These are phyloP conservation scores for Diplodia seriata DNA, from an alignment of 2,329 filamentous ascomycete species.

Conservation along the genomic window DNA sequence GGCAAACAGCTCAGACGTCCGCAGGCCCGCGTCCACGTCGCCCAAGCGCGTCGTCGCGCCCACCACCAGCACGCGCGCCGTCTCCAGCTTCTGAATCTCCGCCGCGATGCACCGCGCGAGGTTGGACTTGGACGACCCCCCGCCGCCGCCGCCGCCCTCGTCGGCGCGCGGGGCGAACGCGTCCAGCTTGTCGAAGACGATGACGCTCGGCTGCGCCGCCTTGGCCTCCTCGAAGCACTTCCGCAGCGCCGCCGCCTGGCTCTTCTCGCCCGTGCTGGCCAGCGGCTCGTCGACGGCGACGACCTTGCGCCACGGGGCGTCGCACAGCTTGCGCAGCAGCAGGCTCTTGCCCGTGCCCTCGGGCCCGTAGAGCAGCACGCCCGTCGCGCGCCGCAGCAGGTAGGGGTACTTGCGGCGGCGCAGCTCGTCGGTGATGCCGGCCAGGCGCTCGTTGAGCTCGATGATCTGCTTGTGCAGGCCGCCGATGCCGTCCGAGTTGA, in stretches of 20 bases:
- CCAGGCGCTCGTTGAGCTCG: conserved; percentile 71
- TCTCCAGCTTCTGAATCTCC: conserved; percentile 29
- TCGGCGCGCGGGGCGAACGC: conserved; percentile 68
- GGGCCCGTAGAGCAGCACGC: conserved; percentile 79
- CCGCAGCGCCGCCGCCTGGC: conserved; percentile 64
- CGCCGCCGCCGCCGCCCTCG: conserved; percentile 40
- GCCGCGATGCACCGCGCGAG: conserved; percentile 26
- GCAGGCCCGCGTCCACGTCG: conserved; percentile 73
- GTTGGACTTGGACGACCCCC: neutral
- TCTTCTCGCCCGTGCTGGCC: conserved; percentile 47
- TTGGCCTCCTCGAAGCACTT: conserved; percentile 74
- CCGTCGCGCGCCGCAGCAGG: conserved; percentile 43
- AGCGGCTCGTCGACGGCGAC: conserved; percentile 63
- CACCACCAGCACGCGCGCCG: conserved; percentile 71
- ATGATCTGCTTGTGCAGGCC: conserved; percentile 71
- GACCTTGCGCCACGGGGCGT: conserved; percentile 72
- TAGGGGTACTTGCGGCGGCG: conserved; percentile 25
- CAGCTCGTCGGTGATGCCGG: conserved; percentile 38
- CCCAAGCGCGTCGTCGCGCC: conserved; percentile 76
- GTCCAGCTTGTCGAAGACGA: conserved; percentile 81
- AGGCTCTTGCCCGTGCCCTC: conserved; percentile 85
- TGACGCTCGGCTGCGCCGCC: conserved; percentile 73
- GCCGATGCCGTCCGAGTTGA: conserved; percentile 61
- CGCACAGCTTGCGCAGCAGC: conserved; percentile 71
- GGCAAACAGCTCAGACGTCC: conserved; percentile 69